Evolutionary conservation across 208 protist species (phyloP).

Genomic region (Phytomonas francai): DNA sequence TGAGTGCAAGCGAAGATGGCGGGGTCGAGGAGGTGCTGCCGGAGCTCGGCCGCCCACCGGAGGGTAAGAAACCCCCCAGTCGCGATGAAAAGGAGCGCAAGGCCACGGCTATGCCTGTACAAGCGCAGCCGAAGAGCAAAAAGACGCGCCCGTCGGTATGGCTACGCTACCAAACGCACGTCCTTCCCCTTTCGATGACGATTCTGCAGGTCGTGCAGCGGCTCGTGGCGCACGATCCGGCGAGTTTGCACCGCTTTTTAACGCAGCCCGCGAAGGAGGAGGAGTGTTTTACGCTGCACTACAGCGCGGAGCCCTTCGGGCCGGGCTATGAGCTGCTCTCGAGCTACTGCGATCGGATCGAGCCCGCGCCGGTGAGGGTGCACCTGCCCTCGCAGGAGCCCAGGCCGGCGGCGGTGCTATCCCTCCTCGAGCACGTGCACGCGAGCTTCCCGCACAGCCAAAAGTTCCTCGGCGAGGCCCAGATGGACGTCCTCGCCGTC

Average conservation of each 20-base stretch:
- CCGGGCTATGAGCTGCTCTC: slow-evolving; percentile 20
- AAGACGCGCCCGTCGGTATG: slow-evolving; percentile 20
- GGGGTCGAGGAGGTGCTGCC: slow-evolving; percentile 16
- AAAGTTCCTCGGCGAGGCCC: slow-evolving; percentile 29
- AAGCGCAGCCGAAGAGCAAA: not conserved
- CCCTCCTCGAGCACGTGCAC: slow-evolving; percentile 20
- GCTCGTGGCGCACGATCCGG: slow-evolving; percentile 15
- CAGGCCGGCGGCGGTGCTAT: slow-evolving; percentile 18
- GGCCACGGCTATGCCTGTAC: no score
- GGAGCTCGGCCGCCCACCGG: slow-evolving; percentile 15
- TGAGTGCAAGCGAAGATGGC: no score
- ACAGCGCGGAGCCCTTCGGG: slow-evolving; percentile 56
- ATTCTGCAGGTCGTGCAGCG: slow-evolving; percentile 64
- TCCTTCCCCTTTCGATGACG: slow-evolving; percentile 73
- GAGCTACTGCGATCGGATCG: slow-evolving; percentile 11
- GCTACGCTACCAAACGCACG: slow-evolving; percentile 50
- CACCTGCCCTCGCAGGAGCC: slow-evolving; percentile 21
- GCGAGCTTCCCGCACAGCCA: slow-evolving; percentile 27
- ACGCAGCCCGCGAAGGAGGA: not conserved
- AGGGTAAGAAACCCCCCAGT: no score
- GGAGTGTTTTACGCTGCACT: slow-evolving; percentile 43
- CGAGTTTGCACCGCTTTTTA: not conserved
- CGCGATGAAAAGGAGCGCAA: no score
- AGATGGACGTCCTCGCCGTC: slow-evolving; percentile 56
- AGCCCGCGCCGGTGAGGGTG: slow-evolving; percentile 15